Base-by-base conservation (phyloP, 345 rosid species). In the Punica granatum region DNA sequence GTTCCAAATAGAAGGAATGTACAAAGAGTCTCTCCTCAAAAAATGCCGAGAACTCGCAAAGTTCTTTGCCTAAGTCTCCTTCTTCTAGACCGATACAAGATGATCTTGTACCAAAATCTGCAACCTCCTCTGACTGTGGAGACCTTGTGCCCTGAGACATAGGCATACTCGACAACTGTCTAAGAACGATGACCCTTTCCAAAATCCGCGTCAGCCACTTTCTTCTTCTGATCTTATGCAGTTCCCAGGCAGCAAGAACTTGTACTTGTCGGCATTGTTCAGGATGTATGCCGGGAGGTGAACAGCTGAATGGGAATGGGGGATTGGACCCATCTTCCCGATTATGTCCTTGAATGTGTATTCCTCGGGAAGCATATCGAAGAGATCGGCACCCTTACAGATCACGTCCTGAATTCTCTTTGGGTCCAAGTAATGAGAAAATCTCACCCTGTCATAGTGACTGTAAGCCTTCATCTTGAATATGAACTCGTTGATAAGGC, bases 401-500 rank as follows among this genome's bases (percentile, higher is more conserved):
- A 93, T 93, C 44, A 90, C 84, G 46, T 87, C 88, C 74, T 93
- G 98, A 76, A 90, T 84, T 72, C 98, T 78, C 63, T 81, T 71
- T 4, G 88, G 91, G 48, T 86, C 84, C 81, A 93, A 76, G 76
- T 83, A 93, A 80, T 87, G 97, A 75, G 89, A 65, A 76, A 93
- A 93, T 67, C 97, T 82, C 64, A 90, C 97, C 21, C 98, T 78
- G 73, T 93, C 98, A 2, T 77, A 75, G 77, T 93, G 98, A 71
- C 97, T 93, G 67, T 93, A 93, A 32, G 98, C 98, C 75, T 86
- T 88, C 98, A 93, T 93, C 87, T 93, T 93, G 81, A 93, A 93
- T 42, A 87, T 58, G 65, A 93, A 93, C 70, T 88, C 88, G 21
- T 74, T 83, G 36, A 93, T 85, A 73, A 62, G 73, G 49, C 97